These are phyloP conservation scores for Schizothecium vesticola DNA, from an alignment of 495 filamentous ascomycete species.

Conservation along the genomic window DNA sequence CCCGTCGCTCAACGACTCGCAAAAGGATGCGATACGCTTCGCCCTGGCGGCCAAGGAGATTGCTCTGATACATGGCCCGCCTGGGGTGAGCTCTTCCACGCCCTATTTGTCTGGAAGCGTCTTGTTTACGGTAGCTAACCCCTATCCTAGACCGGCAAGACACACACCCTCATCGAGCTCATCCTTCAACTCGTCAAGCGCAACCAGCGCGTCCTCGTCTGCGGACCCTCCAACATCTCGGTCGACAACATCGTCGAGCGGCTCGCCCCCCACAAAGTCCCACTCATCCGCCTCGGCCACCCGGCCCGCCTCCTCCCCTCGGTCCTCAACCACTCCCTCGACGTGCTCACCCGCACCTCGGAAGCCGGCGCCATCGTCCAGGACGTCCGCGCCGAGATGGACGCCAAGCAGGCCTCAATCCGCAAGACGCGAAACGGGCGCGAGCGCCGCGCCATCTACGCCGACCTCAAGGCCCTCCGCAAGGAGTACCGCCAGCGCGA, in stretches of 20 bases:
- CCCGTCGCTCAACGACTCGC: conserved; percentile 74
- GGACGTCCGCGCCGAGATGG: conserved; percentile 89
- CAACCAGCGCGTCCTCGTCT: conserved; percentile 75
- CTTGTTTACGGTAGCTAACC: not conserved
- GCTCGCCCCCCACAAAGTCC: conserved; percentile 72
- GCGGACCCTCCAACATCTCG: conserved; percentile 91
- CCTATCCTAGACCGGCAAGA: conserved; percentile 72
- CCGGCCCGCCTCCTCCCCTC: conserved; percentile 86
- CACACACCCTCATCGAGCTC: conserved; percentile 91
- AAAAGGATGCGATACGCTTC: conserved; percentile 88
- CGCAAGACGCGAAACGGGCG: conserved; percentile 76
- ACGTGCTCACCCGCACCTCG: conserved; percentile 86
- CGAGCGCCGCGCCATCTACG: conserved; percentile 78
- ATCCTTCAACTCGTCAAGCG: conserved; percentile 77
- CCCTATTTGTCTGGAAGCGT: not conserved
- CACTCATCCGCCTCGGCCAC: conserved; percentile 86
- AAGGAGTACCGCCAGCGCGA: conserved; percentile 88
- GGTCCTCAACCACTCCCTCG: conserved; percentile 82
- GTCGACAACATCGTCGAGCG: conserved; percentile 99
- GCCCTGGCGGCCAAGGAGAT: conserved; percentile 78
- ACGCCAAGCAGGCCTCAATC: conserved; percentile 82
- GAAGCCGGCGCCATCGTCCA: conserved; percentile 87
- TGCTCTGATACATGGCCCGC: conserved; percentile 90
- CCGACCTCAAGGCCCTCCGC: conserved; percentile 74
- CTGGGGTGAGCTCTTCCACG: conserved; percentile 51